phyloP scores from a whole-genome alignment of 169 alveolate species.

The Cytauxzoon felis region DNA sequence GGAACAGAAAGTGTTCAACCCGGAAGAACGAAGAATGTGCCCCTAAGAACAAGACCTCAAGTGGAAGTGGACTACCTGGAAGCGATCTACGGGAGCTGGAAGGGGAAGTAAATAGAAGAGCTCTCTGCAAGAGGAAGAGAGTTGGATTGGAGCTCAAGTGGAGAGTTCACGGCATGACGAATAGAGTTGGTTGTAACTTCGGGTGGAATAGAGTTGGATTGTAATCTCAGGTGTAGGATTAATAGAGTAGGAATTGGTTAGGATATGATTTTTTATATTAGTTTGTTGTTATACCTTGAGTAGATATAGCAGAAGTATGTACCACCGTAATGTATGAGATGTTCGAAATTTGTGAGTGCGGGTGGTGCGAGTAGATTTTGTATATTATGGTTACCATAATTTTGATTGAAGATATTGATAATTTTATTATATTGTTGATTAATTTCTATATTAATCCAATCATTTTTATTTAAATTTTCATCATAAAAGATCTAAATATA shows the following conservation, averaged over 20 bases:
- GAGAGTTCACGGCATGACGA: too few relatives aligned
- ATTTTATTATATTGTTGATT: neutral
- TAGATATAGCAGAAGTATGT: conserved; percentile 71
- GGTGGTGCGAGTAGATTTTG: conserved; percentile 30
- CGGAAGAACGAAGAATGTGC: too few relatives aligned
- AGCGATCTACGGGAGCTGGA: too few relatives aligned
- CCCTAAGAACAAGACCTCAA: too few relatives aligned
- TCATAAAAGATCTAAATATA: conserved; percentile 18
- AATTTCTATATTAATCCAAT: neutral
- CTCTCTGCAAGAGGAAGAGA: too few relatives aligned
- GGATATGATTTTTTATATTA: too few relatives aligned
- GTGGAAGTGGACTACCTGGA: too few relatives aligned
- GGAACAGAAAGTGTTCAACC: too few relatives aligned
- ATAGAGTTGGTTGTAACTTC: neutral
- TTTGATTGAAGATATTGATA: conserved; percentile 13
- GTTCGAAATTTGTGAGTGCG: conserved; percentile 69
- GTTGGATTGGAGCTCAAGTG: too few relatives aligned
- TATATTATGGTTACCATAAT: neutral
- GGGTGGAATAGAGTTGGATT: neutral
- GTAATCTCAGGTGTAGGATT: too few relatives aligned
- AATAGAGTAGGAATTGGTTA: too few relatives aligned
- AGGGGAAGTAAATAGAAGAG: too few relatives aligned
- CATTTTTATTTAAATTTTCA: neutral
- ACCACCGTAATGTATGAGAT: conserved; percentile 71
- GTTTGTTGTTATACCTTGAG: conserved; percentile 50